Evolutionary conservation across 345 rosid genomes (phyloP).

Genomic region (Eucalyptus regnans): DNA sequence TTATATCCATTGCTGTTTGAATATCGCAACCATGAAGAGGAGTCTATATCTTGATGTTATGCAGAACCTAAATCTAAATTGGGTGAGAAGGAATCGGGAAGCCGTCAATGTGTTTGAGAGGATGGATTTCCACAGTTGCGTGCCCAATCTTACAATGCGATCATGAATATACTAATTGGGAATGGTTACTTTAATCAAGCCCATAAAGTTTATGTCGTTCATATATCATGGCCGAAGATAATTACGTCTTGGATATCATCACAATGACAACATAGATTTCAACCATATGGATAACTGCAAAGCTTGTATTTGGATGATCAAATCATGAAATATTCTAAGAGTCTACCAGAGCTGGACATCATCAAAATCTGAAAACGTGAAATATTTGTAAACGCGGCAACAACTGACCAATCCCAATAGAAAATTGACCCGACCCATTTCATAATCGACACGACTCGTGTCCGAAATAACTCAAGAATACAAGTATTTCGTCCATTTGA

Average conservation of each 20-base stretch:
- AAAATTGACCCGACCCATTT: not conserved
- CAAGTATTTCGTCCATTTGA: not conserved
- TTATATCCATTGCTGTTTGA: not conserved
- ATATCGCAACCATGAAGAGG: not conserved
- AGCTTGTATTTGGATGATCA: not conserved
- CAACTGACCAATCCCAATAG: not conserved
- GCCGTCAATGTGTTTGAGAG: too few species aligned
- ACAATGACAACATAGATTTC: not conserved
- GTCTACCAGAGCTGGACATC: not conserved
- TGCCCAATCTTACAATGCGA: too few species aligned
- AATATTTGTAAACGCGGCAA: not conserved
- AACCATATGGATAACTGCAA: not conserved
- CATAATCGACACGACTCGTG: not conserved
- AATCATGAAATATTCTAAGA: not conserved
- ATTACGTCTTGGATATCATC: not conserved
- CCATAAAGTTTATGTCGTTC: not conserved
- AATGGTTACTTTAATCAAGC: too few species aligned
- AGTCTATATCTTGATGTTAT: not conserved
- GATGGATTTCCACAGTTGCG: too few species aligned
- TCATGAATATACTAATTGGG: too few species aligned
- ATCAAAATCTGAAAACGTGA: not conserved
- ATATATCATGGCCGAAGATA: not conserved
- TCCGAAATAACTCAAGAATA: not conserved
- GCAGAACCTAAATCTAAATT: not conserved
- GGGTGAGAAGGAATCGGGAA: too few species aligned